Conservation (phyloP, 257 asterid species). For the Solanum raphanifolium region DNA sequence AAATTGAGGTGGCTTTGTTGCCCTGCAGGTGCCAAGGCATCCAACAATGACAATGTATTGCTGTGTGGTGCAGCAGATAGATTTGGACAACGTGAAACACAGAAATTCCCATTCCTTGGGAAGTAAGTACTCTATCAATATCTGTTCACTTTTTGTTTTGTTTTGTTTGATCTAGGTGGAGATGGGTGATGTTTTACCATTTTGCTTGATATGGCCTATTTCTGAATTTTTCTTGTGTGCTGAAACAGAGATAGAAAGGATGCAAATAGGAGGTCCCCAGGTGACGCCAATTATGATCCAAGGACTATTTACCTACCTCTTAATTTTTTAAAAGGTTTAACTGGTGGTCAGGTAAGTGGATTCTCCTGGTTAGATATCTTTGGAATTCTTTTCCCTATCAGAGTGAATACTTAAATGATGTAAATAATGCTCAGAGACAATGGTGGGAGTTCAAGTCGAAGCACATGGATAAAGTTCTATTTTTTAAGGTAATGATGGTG, state of each 20-base stretch:
- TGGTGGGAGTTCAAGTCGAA: conserved; percentile 99
- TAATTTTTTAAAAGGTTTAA: conserved; percentile 53
- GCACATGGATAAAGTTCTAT: conserved; percentile 98
- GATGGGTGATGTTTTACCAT: neutral
- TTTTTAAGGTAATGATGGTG: conserved; percentile 66
- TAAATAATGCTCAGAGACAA: conserved; percentile 61
- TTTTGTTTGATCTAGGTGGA: neutral
- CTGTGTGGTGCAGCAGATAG: conserved; percentile 47
- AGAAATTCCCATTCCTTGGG: conserved; percentile 65
- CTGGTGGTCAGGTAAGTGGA: conserved; percentile 83
- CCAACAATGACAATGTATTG: conserved; percentile 21
- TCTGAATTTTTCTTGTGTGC: neutral
- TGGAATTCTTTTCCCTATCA: neutral
- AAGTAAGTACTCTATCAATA: conserved; percentile 37
- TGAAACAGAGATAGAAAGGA: conserved; percentile 64
- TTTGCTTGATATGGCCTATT: neutral
- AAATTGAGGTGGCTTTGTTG: neutral
- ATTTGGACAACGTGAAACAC: conserved; percentile 54
- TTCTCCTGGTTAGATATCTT: conserved; percentile 5
- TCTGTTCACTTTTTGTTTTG: neutral
- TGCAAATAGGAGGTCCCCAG: conserved; percentile 65
- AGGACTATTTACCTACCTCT: conserved; percentile 78
- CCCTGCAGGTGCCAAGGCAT: conserved; percentile 41
- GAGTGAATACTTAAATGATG: neutral
- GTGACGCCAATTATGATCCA: conserved; percentile 64